These are phyloP conservation scores for Penicillium chermesinum DNA, from an alignment of 495 filamentous ascomycete species.

Conservation along the genomic window DNA sequence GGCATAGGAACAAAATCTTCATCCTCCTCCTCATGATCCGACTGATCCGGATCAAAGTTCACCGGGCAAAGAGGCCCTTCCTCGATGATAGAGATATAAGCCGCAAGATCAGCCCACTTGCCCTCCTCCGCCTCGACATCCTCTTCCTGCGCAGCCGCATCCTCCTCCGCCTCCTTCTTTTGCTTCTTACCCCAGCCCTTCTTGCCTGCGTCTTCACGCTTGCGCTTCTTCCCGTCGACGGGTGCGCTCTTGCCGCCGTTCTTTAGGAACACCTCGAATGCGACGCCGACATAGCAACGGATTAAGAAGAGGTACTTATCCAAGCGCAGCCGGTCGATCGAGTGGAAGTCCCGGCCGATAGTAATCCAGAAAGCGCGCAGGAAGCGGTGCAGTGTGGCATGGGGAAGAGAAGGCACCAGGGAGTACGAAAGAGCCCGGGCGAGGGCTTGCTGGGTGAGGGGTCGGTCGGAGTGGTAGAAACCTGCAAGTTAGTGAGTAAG, in stretches of 20 bases:
- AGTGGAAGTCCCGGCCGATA: slow-evolving; percentile 73
- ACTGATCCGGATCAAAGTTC: slow-evolving; percentile 40
- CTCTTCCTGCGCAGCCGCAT: slow-evolving; percentile 5
- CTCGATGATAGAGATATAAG: slow-evolving; percentile 39
- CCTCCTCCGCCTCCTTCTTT: slow-evolving; percentile 20
- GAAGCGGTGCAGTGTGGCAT: slow-evolving; percentile 47
- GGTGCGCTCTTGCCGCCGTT: slow-evolving; percentile 17
- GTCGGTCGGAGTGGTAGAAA: slow-evolving; percentile 91
- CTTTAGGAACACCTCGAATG: slow-evolving; percentile 48
- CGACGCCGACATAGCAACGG: slow-evolving; percentile 65
- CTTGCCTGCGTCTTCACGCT: slow-evolving; percentile 23
- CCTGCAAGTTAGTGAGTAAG: slow-evolving; percentile 31
- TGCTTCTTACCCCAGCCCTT: slow-evolving; percentile 44
- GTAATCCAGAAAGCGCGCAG: slow-evolving; percentile 85
- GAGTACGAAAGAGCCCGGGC: slow-evolving; percentile 71
- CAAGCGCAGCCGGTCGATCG: slow-evolving; percentile 80
- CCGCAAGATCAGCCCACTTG: slow-evolving; percentile 36
- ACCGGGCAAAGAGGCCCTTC: slow-evolving; percentile 40
- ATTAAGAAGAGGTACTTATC: slow-evolving; percentile 91
- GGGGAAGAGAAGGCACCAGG: slow-evolving; percentile 61
- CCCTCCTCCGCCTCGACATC: slow-evolving; percentile 30
- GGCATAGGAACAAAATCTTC: slow-evolving; percentile 39
- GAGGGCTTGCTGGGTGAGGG: slow-evolving; percentile 79
- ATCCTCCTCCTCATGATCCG: slow-evolving; percentile 21
- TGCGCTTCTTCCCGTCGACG: slow-evolving; percentile 24